Evolutionary conservation across 164 flowering plant species (phyloP).

Genomic region (Umbilicus rupestris): DNA sequence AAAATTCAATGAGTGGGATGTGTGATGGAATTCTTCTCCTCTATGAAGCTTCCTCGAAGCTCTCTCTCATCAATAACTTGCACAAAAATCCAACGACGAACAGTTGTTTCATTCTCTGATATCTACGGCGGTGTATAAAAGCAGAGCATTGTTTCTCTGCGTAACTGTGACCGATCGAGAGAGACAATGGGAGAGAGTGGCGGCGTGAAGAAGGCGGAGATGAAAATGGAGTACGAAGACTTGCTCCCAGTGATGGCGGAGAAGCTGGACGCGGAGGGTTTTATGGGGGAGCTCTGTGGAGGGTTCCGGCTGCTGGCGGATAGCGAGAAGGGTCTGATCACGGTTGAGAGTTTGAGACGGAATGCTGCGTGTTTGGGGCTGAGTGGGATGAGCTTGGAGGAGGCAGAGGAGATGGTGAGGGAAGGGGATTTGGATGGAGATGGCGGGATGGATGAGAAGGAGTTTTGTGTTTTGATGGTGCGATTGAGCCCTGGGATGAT

Average conservation of each 20-base stretch:
- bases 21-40: background rate
- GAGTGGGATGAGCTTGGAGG: constrained; percentile 65
- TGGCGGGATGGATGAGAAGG: constrained; percentile 62
- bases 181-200: background rate
- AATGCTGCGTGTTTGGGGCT: constrained; percentile 56
- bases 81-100: background rate
- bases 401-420: constrained; percentile 62
- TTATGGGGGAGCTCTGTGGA: constrained; percentile 58
- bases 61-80: background rate
- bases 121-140: background rate
- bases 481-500: constrained; percentile 87
- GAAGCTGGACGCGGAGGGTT: constrained; percentile 63
- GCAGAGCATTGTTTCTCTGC: too few relatives aligned
- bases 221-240: constrained; percentile 42
- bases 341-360: constrained; percentile 50
- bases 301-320: constrained; percentile 74
- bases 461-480: constrained; percentile 83
- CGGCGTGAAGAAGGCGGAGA: background rate
- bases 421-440: constrained; percentile 92
- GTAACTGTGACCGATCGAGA: too few relatives aligned
- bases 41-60: background rate
- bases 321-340: constrained; percentile 39
- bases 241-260: constrained; percentile 84
- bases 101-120: background rate
- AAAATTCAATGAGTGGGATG: background rate